phyloP scores from a whole-genome alignment of 2,329 filamentous ascomycete genomes.

The Sclerotinia trifoliorum region DNA sequence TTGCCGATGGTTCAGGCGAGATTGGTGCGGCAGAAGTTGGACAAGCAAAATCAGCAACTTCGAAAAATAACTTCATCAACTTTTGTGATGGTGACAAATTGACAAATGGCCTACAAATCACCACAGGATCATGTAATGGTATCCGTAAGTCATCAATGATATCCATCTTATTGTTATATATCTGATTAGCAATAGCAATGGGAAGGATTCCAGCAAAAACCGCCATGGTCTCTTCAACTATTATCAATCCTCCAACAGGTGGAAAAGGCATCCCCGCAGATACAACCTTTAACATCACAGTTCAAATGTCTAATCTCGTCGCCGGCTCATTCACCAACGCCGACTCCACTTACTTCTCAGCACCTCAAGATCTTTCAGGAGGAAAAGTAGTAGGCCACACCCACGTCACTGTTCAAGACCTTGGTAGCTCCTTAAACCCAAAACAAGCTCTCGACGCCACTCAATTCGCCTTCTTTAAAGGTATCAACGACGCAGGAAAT shows the following conservation, averaged over 20 bases:
- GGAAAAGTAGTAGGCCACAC: conserved; percentile 43
- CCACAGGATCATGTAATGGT: conserved; percentile 59
- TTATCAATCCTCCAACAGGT: conserved; percentile 37
- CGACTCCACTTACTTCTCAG: conserved; percentile 42
- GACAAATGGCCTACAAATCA: conserved; percentile 60
- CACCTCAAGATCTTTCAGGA: conserved; percentile 40
- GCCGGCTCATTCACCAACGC: conserved; percentile 45
- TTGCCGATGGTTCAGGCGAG: conserved; percentile 32
- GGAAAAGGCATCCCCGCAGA: conserved; percentile 32
- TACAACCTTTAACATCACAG: conserved; percentile 38
- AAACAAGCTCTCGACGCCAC: conserved; percentile 37
- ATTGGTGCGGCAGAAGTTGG: conserved; percentile 32
- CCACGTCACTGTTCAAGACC: conserved; percentile 43
- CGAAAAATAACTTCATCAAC: conserved; percentile 41
- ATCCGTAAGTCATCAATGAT: conserved; percentile 35
- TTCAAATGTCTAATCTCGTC: conserved; percentile 41
- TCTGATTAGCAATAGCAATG: conserved; percentile 37
- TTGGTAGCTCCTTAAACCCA: conserved; percentile 40
- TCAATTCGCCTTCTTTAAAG: conserved; percentile 45
- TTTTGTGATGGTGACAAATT: conserved; percentile 43
- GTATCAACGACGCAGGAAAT: conserved; percentile 45
- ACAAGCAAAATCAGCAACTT: conserved; percentile 36
- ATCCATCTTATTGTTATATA: neutral
- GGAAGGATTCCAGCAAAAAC: conserved; percentile 40
- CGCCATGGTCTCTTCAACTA: conserved; percentile 37